phyloP scores from a whole-genome alignment of 176 grass and related monocot species.

The Aegilops tauschii region DNA sequence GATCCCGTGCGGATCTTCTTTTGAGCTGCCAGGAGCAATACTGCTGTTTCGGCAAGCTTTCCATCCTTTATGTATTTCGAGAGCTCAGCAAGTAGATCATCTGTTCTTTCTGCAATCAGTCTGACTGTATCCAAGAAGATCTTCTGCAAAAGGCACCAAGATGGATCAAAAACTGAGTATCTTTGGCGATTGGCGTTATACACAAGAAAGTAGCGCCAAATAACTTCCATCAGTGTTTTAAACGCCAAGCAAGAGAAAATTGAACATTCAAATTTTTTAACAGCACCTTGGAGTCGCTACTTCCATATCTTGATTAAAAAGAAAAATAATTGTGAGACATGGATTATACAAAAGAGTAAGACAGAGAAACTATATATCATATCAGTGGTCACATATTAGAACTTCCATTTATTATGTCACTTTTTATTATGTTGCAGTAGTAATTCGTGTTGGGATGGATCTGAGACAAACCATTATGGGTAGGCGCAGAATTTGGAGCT shows the following conservation, averaged over 20 bases:
- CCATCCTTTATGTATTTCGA: background rate
- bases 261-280: background rate
- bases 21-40: constrained; percentile 9
- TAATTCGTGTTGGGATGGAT: background rate
- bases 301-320: background rate
- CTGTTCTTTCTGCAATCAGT: background rate
- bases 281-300: background rate
- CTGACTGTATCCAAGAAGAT: background rate
- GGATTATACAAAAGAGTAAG: background rate
- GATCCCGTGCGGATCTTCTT: background rate
- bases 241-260: background rate
- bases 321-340: background rate
- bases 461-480: background rate
- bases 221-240: background rate
- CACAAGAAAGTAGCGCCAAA: background rate
- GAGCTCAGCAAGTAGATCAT: constrained; percentile 1
- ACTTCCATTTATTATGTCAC: background rate
- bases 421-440: background rate
- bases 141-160: background rate
- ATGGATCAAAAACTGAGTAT: background rate
- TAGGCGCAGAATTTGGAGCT: background rate
- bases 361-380: background rate
- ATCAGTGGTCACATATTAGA: background rate
- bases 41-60: background rate
- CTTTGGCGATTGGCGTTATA: constrained; percentile 1